Evolutionary conservation across 495 filamentous ascomycete genomes (phyloP).

Genomic region (Xylaria flabelliformis): DNA sequence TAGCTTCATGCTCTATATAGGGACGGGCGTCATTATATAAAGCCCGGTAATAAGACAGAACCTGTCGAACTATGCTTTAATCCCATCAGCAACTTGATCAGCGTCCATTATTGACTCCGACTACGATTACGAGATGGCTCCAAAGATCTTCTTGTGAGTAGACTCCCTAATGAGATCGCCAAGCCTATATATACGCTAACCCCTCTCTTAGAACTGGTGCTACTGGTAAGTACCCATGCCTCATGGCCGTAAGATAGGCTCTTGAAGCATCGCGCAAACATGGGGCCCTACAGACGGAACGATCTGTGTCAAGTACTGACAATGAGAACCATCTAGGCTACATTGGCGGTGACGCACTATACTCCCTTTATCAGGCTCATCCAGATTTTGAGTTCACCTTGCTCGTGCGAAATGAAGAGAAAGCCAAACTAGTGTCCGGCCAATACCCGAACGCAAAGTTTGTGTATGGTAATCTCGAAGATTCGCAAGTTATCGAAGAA

Average conservation of each 20-base stretch:
- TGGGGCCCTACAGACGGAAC: not conserved
- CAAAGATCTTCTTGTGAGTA: conserved; percentile 50
- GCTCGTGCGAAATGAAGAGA: conserved; percentile 71
- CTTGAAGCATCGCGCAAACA: not conserved
- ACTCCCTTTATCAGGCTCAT: conserved; percentile 63
- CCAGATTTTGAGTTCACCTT: conserved; percentile 72
- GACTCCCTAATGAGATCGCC: not conserved
- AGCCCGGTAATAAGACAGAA: not conserved
- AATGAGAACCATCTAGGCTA: conserved; percentile 59
- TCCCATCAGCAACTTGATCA: not conserved
- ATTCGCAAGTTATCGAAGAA: conserved; percentile 58
- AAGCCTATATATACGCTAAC: conserved; percentile 47
- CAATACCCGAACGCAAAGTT: conserved; percentile 60
- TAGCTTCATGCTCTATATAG: not conserved
- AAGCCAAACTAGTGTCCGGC: conserved; percentile 64
- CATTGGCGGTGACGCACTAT: conserved; percentile 76
- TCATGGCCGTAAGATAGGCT: not conserved
- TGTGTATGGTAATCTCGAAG: conserved; percentile 65
- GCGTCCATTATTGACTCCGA: too few species aligned
- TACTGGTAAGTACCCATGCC: conserved; percentile 39
- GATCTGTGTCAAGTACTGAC: conserved; percentile 10
- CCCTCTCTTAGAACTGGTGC: conserved; percentile 42
- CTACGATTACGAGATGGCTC: conserved; percentile 33
- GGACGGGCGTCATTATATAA: not conserved
- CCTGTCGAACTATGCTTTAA: not conserved